Evolutionary conservation across 2,329 filamentous ascomycete genomes (phyloP), one percentile per base, ranked within the genome.

Genomic region (Xylaria sp.): DNA sequence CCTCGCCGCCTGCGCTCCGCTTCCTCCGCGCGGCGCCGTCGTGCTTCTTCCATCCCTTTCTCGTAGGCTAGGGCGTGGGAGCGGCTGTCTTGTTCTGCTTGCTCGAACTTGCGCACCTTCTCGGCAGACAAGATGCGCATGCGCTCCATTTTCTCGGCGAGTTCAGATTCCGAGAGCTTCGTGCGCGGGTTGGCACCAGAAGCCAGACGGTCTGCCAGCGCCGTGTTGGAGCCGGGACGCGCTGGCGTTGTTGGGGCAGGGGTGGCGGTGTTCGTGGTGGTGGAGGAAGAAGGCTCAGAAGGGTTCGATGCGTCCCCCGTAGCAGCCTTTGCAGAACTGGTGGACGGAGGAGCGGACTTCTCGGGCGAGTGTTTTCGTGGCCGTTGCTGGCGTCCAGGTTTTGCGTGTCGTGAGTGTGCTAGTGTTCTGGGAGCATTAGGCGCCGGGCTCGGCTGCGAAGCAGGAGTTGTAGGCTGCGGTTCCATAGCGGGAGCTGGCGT

Each of bases 51-150:
- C 81, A 86, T 84, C 10, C 87, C 85, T 46, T 84, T 84, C 44
- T 87, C 86, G 68, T 86, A 84, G 1, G 87, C 85, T 6, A 82
- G 80, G 2, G 85, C 87, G 74, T 89, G 87, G 66, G 86, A 85
- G 66, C 82, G 84, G 79, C 88, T 82, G 74, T 90, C 88, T 70
- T 84, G 82, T 77, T 88, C 85, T 0, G 86, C 86, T 76, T 87
- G 84, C 74, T 89, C 86, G 73, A 88, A 88, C 69, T 86, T 87
- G 73, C 86, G 85, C 73, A 85, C 84, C 79, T 87, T 88, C 76
- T 90, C 88, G 0, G 85, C 87, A 0, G 84, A 83, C 0, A 88
- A 77, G 9, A 90, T 82, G 66, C 88, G 87, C 85, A 89, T 89
- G 76, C 86, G 81, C 73, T 86, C 86, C 85, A 90, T 88, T 76